A percentile compares a stretch with the other conserved stretches of the same genome.
Evolutionary conservation across 768 basidiomycete species (phyloP).

Genomic region (Amanita pseudoporphyria): DNA sequence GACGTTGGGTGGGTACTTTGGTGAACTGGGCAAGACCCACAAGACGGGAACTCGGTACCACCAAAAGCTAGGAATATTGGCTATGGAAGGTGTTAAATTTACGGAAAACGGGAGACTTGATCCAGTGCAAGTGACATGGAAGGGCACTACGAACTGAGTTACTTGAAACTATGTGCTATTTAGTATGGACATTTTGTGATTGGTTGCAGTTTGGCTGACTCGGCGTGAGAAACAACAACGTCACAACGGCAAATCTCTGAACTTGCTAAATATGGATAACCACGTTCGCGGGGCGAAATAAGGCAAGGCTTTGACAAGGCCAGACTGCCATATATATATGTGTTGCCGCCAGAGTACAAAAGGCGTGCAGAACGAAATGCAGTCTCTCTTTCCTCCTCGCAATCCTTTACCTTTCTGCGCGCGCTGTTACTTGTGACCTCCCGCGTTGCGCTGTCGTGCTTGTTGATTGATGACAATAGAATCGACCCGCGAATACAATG

Average conservation of each 20-base stretch:
- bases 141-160: background rate
- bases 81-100: conserved; percentile 45
- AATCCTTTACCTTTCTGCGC: no score
- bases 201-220: background rate
- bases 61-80: conserved; percentile 40
- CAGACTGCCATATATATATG: background rate
- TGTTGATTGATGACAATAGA: no score
- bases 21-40: conserved; percentile 45
- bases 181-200: no score
- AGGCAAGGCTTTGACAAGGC: background rate
- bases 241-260: background rate
- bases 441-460: no score
- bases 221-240: background rate
- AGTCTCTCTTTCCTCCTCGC: background rate
- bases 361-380: background rate
- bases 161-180: no score
- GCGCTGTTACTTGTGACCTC: no score
- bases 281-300: background rate
- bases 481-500: no score
- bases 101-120: conserved; percentile 33
- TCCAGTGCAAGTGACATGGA: conserved; percentile 17
- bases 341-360: background rate
- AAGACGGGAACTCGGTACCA: conserved; percentile 32
- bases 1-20: conserved; percentile 54
- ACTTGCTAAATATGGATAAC: background rate